phyloP scores from a whole-genome alignment of 306 rosid genomes.

The Cercis canadensis region DNA sequence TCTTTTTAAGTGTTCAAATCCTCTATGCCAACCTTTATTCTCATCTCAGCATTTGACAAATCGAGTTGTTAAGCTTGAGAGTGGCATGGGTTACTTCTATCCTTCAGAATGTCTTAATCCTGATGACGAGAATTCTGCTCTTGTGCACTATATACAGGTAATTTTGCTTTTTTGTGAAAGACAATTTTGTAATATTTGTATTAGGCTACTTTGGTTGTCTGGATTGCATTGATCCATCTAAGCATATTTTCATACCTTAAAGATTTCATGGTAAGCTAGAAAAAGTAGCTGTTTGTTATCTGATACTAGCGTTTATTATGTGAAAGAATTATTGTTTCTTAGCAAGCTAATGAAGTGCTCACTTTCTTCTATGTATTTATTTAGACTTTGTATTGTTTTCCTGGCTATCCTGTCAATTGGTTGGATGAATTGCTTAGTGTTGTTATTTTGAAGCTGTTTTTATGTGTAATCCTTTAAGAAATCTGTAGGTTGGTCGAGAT shows the following conservation, averaged over 20 bases:
- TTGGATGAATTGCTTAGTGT: slow-evolving; percentile 23
- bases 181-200: slow-evolving; percentile 18
- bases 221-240: slow-evolving; percentile 6
- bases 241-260: slow-evolving; percentile 1
- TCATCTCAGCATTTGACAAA: slow-evolving; percentile 83
- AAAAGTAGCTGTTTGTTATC: not conserved
- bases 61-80: slow-evolving; percentile 83
- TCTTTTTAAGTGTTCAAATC: slow-evolving; percentile 65
- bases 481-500: slow-evolving; percentile 82
- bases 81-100: slow-evolving; percentile 69
- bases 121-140: slow-evolving; percentile 84
- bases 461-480: slow-evolving; percentile 31
- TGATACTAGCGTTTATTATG: not conserved
- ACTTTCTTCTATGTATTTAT: slow-evolving; percentile 13
- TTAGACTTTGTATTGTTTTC: slow-evolving; percentile 5
- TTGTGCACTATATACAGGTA: slow-evolving; percentile 89
- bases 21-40: slow-evolving; percentile 69
- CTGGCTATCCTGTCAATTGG: slow-evolving; percentile 3
- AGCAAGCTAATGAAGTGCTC: not conserved
- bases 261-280: not conserved
- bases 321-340: slow-evolving; percentile 2
- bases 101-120: slow-evolving; percentile 86
- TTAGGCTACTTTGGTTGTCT: not conserved
- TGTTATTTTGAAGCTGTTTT: slow-evolving; percentile 16
- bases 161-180: slow-evolving; percentile 13